phyloP scores from a whole-genome alignment of 164 flowering plant species.

The Pachysandra terminalis region DNA sequence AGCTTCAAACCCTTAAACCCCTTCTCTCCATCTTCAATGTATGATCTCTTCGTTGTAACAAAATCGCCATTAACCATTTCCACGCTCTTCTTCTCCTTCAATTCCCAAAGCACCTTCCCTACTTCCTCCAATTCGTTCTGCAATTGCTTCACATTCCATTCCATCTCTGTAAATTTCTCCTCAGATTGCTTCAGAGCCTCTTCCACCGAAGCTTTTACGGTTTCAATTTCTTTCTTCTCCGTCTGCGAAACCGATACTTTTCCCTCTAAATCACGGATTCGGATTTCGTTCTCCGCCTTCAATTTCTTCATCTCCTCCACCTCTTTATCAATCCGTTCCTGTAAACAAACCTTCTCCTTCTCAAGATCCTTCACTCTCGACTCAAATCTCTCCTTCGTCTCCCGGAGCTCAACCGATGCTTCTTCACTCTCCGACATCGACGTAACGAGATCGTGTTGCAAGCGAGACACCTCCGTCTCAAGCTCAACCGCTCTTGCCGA shows the following conservation, averaged over 20 bases:
- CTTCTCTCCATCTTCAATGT: constrained; percentile 8
- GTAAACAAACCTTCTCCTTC: constrained; percentile 32
- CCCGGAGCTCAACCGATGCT: constrained; percentile 25
- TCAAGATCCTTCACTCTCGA: constrained; percentile 25
- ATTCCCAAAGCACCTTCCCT: constrained; percentile 22
- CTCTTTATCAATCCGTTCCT: constrained; percentile 9
- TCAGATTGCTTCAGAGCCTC: constrained; percentile 7
- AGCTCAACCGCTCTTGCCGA: constrained; percentile 50
- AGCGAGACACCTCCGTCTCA: constrained; percentile 56
- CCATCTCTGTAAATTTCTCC: constrained; percentile 23
- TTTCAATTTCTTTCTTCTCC: constrained; percentile 18
- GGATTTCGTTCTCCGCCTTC: constrained; percentile 14
- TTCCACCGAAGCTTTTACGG: constrained; percentile 15
- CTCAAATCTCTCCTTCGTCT: constrained; percentile 29
- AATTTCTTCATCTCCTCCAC: constrained; percentile 15
- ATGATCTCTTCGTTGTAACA: neutral
- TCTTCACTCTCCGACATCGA: constrained; percentile 42
- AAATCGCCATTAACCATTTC: neutral
- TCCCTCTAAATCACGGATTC: constrained; percentile 16
- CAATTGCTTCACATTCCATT: constrained; percentile 16
- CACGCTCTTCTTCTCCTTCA: constrained; percentile 28
- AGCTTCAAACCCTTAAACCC: constrained; percentile 18
- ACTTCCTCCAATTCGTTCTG: constrained; percentile 25
- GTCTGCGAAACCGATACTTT: constrained; percentile 19
- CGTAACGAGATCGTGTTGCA: constrained; percentile 60